A percentile compares a stretch with the other conserved stretches of the same genome.
Conservation (phyloP, 257 asterid species). For the Solanum chaucha region DNA sequence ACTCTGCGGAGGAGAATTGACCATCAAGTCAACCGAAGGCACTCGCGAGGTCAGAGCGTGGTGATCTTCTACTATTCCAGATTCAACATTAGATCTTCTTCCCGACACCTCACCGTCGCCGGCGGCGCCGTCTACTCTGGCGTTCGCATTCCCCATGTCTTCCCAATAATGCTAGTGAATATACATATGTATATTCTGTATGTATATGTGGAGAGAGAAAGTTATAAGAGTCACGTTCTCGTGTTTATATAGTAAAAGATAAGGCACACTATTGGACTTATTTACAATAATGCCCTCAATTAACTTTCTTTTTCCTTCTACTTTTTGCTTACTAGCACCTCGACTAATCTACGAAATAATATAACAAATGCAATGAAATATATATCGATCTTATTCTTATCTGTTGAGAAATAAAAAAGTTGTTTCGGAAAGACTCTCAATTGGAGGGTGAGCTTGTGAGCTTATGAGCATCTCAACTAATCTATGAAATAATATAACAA, state of each 20-base stretch:
- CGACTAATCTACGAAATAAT: neutral
- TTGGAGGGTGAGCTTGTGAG: fast-evolving
- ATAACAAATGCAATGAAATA: neutral
- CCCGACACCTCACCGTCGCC: constrained; percentile 11
- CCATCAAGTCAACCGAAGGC: constrained; percentile 54
- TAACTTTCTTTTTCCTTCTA: neutral
- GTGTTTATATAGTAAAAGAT: neutral
- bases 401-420: no score
- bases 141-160: constrained; percentile 71
- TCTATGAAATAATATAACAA: no score
- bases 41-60: constrained; percentile 35
- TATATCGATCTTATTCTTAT: neutral
- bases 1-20: constrained; percentile 53
- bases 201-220: constrained; percentile 4
- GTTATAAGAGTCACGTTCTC: neutral
- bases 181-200: neutral
- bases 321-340: fast-evolving
- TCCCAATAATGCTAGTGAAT: neutral
- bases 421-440: fast-evolving
- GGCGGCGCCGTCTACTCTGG: constrained; percentile 28
- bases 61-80: neutral
- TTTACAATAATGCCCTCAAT: neutral
- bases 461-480: no score
- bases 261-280: neutral
- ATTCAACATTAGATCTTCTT: constrained; percentile 14